Conservation (phyloP, 352 stramenopile species). For the Plasmopara viticola region DNA sequence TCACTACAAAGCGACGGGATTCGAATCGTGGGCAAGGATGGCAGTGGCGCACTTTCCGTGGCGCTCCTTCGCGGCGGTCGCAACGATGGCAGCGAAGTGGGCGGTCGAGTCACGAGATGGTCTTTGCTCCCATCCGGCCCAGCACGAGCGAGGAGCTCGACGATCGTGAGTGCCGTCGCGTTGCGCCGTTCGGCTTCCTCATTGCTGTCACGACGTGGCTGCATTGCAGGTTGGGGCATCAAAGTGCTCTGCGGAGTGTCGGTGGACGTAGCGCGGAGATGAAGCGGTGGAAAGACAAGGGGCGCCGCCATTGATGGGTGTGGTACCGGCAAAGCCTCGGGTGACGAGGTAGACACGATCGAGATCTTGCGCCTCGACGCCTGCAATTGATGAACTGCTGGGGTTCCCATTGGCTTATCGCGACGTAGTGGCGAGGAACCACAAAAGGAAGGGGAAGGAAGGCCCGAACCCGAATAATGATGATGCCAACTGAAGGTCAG, state of each 20-base stretch:
- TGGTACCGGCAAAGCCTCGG: slow-evolving; percentile 1
- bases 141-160: slow-evolving; percentile 27
- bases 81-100: slow-evolving; percentile 16
- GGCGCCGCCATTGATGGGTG: slow-evolving; percentile 11
- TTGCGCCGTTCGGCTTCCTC: slow-evolving; percentile 33
- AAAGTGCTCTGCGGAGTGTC: slow-evolving; percentile 5
- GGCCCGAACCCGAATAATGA: slow-evolving; percentile 10
- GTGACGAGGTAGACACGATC: background rate
- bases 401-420: slow-evolving; percentile 11
- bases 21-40: slow-evolving; percentile 34
- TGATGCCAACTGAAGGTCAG: slow-evolving; percentile 27
- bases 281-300: slow-evolving; percentile 23
- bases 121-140: slow-evolving; percentile 10
- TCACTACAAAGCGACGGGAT: slow-evolving; percentile 22
- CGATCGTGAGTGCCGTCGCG: slow-evolving; percentile 35
- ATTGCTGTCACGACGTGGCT: slow-evolving; percentile 14
- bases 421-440: background rate
- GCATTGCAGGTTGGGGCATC: slow-evolving; percentile 21
- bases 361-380: slow-evolving; percentile 12
- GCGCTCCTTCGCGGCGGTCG: slow-evolving; percentile 13
- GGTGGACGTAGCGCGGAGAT: slow-evolving; percentile 15
- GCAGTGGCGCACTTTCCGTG: slow-evolving; percentile 13
- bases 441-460: background rate
- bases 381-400: slow-evolving; percentile 25
- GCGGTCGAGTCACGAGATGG: background rate